A percentile compares a stretch with the other conserved stretches of the same genome.
These are phyloP conservation scores for Psilocybe cubensis DNA, from an alignment of 768 basidiomycete species.

Conservation along the genomic window DNA sequence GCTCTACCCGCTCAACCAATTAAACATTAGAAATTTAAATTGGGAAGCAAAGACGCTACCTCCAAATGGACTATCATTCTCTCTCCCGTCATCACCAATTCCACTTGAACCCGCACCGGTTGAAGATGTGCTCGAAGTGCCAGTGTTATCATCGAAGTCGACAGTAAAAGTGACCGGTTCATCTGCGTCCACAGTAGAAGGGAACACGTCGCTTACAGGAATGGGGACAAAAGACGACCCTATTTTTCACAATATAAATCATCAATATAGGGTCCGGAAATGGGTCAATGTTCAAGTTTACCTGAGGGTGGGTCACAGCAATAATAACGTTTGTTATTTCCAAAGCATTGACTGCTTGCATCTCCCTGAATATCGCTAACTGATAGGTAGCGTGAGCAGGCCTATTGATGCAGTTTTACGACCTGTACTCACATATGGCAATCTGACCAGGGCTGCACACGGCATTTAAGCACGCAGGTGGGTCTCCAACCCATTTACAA, in stretches of 20 bases:
- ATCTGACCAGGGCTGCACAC: background rate
- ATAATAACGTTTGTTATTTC: background rate
- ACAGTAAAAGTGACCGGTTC: background rate
- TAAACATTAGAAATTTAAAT: no score
- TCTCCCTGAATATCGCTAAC: slow-evolving; percentile 1
- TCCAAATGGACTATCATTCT: background rate
- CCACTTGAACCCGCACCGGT: background rate
- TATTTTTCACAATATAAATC: no score
- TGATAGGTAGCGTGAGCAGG: background rate
- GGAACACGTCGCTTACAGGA: background rate
- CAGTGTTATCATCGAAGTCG: slow-evolving; percentile 3
- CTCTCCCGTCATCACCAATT: background rate
- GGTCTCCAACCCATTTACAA: slow-evolving; percentile 1
- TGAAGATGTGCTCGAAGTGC: background rate
- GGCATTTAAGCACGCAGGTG: background rate
- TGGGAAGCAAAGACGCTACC: background rate
- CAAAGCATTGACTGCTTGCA: background rate
- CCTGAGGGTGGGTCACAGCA: background rate
- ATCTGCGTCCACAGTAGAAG: background rate
- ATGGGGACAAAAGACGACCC: no score
- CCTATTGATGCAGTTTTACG: background rate
- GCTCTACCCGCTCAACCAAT: slow-evolving; percentile 18
- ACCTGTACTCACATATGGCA: background rate
- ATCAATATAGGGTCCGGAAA: background rate
- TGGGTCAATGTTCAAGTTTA: background rate